phyloP scores from a whole-genome alignment of 176 grass and related monocot genomes.

The Oryza rufipogon region DNA sequence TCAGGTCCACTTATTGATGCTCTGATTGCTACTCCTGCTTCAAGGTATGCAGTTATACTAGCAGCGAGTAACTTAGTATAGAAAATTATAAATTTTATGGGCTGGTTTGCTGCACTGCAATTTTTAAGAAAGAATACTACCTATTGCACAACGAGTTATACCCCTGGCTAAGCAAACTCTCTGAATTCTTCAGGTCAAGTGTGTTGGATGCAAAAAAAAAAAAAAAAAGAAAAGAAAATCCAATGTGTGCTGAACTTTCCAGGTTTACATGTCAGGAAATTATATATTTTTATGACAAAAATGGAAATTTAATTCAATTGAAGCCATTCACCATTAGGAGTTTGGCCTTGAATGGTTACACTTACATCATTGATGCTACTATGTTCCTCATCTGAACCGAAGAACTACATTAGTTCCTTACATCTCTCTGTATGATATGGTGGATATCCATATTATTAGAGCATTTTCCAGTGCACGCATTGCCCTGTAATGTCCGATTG shows the following conservation, averaged over 20 bases:
- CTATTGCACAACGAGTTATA: background rate
- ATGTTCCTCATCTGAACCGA: background rate
- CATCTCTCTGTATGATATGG: background rate
- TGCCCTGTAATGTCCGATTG: background rate
- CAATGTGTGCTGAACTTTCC: background rate
- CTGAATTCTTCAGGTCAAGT: background rate
- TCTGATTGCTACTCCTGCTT: slow-evolving; percentile 78
- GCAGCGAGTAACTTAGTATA: background rate
- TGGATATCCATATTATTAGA: background rate
- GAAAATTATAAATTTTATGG: background rate
- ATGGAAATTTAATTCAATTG: too few species aligned
- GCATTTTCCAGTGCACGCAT: background rate
- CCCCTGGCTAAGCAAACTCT: background rate
- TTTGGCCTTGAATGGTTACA: too few species aligned
- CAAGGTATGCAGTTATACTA: slow-evolving; percentile 61
- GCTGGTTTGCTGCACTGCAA: slow-evolving; percentile 8
- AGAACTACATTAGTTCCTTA: background rate
- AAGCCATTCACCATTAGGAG: too few species aligned
- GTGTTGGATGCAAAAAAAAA: background rate
- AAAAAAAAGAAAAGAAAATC: background rate
- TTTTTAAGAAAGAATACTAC: background rate
- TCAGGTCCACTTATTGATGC: slow-evolving; percentile 74
- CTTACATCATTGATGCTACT: too few species aligned
- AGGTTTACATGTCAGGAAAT: background rate
- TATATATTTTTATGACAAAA: background rate